phyloP scores from a whole-genome alignment of 2,329 filamentous ascomycete genomes.

The Apiospora pterosperma region DNA sequence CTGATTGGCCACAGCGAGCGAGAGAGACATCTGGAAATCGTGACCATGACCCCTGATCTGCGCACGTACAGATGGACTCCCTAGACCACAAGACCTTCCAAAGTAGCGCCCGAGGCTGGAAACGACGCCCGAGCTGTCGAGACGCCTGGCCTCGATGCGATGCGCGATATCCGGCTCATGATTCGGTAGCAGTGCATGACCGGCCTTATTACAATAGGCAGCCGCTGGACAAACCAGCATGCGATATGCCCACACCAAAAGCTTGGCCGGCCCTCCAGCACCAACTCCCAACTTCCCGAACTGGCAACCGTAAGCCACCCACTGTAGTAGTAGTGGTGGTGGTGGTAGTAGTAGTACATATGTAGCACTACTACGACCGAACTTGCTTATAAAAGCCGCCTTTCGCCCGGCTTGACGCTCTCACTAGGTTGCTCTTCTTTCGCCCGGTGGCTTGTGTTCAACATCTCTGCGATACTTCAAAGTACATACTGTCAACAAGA shows the following conservation, averaged over 20 bases:
- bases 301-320: not conserved
- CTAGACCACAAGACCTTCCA: not conserved
- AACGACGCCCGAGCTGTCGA: not conserved
- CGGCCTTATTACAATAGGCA: not conserved
- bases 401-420: not conserved
- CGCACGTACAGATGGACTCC: not conserved
- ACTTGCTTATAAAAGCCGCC: not conserved
- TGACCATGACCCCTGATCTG: not conserved
- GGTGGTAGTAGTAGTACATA: too few relatives aligned
- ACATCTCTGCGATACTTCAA: not conserved
- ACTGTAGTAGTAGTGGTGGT: not conserved
- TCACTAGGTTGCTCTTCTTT: not conserved
- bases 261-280: not conserved
- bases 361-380: too few relatives aligned
- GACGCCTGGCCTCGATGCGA: not conserved
- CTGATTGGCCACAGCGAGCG: not conserved
- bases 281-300: not conserved
- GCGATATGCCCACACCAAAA: not conserved
- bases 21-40: not conserved
- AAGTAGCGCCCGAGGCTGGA: not conserved
- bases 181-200: not conserved
- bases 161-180: not conserved
- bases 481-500: constrained; percentile 7
- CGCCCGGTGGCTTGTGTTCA: not conserved
- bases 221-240: not conserved